A percentile compares a stretch with the other conserved stretches of the same genome.
Evolutionary conservation across 208 protist species (phyloP).

Genomic region (Acanthamoeba royreba): DNA sequence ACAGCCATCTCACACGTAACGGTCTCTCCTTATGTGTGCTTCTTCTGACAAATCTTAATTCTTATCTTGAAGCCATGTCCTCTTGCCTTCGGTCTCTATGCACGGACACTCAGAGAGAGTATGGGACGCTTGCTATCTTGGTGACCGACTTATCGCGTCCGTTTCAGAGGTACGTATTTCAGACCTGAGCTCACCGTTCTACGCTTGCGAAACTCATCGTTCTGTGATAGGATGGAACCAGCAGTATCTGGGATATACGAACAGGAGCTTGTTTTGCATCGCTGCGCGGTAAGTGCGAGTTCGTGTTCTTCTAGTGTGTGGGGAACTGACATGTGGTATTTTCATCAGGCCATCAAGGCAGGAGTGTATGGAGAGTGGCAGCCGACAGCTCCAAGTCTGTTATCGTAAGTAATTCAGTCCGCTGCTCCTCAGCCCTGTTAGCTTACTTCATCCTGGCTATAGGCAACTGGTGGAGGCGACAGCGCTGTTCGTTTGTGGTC

Average conservation of each 20-base stretch:
- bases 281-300: neutral
- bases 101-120: slow-evolving; percentile 5
- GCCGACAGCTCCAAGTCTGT: neutral
- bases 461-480: slow-evolving; percentile 26
- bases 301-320: neutral
- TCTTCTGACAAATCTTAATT: neutral
- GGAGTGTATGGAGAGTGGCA: neutral
- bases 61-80: neutral
- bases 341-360: slow-evolving; percentile 10
- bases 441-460: neutral
- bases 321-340: neutral
- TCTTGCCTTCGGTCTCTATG: neutral
- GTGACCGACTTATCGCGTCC: neutral
- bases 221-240: slow-evolving; percentile 7
- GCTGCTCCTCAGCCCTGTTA: neutral
- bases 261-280: neutral
- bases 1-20: neutral
- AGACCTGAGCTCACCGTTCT: neutral
- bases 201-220: neutral
- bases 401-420: neutral
- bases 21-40: neutral
- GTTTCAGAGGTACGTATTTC: neutral
- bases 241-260: neutral
- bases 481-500: neutral
- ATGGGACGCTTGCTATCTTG: neutral